phyloP scores from a whole-genome alignment of 73 alveolate genomes.

The Effrenium voratum region DNA sequence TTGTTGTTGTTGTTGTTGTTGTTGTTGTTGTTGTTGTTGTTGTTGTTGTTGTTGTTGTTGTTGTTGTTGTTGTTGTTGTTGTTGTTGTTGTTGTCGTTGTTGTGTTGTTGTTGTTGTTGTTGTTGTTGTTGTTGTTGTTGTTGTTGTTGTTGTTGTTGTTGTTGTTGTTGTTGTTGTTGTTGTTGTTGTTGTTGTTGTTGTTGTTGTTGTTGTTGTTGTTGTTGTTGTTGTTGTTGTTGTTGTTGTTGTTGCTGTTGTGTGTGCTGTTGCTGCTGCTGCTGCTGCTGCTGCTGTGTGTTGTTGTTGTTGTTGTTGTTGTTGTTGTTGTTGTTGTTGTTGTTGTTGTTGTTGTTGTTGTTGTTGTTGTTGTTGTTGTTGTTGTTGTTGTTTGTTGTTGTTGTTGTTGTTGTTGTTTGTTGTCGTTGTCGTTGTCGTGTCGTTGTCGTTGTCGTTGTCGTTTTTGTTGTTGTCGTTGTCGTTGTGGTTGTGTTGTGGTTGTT shows the following conservation, averaged over 20 bases:
- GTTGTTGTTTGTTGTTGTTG: background rate
- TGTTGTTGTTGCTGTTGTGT: background rate
- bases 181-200: background rate
- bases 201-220: background rate
- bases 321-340: background rate
- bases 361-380: background rate
- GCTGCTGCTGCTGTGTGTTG: background rate
- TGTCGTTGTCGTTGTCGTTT: background rate
- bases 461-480: background rate
- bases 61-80: background rate
- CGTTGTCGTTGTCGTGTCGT: background rate
- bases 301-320: background rate
- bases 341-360: background rate
- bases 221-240: background rate
- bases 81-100: background rate
- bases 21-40: background rate
- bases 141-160: background rate
- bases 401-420: background rate
- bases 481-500: background rate
- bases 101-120: background rate
- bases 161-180: background rate
- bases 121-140: background rate
- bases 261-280: background rate
- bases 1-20: background rate
- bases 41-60: background rate